Conservation (phyloP, 805 yeast species). For the Pichia cephalocereana region DNA sequence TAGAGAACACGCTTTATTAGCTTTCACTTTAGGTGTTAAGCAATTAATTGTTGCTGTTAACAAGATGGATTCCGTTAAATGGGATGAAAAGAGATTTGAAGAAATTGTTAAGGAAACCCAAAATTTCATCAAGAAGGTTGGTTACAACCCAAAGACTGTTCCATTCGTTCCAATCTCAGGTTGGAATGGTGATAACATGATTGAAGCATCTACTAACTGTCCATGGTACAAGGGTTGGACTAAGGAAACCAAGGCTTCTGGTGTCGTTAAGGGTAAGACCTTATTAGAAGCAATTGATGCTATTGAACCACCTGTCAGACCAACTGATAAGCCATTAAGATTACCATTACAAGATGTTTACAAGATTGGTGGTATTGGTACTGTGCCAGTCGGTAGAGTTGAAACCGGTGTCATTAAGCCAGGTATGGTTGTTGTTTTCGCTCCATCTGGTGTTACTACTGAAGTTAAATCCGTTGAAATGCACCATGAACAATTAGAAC, state of each 20-base stretch:
- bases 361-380: constrained; percentile 89
- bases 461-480: constrained; percentile 84
- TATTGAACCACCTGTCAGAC: constrained; percentile 72
- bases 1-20: constrained; percentile 89
- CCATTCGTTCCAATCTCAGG: constrained; percentile 89
- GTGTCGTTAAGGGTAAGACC: constrained; percentile 69
- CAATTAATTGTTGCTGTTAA: constrained; percentile 85
- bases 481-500: constrained; percentile 74
- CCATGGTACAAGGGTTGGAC: constrained; percentile 86
- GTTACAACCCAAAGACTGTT: constrained; percentile 74
- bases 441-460: constrained; percentile 87
- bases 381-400: constrained; percentile 91
- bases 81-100: constrained; percentile 74
- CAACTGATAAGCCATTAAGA: constrained; percentile 80
- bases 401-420: constrained; percentile 89
- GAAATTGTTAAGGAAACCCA: constrained; percentile 70
- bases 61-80: constrained; percentile 92
- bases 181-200: constrained; percentile 92
- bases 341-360: constrained; percentile 86
- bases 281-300: constrained; percentile 79
- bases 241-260: constrained; percentile 61
- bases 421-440: constrained; percentile 59
- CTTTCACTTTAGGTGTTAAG: constrained; percentile 81
- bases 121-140: constrained; percentile 77
- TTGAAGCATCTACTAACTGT: constrained; percentile 72